These are phyloP conservation scores for Boletus tylopilopsis DNA, from an alignment of 768 basidiomycete genomes.

Conservation along the genomic window DNA sequence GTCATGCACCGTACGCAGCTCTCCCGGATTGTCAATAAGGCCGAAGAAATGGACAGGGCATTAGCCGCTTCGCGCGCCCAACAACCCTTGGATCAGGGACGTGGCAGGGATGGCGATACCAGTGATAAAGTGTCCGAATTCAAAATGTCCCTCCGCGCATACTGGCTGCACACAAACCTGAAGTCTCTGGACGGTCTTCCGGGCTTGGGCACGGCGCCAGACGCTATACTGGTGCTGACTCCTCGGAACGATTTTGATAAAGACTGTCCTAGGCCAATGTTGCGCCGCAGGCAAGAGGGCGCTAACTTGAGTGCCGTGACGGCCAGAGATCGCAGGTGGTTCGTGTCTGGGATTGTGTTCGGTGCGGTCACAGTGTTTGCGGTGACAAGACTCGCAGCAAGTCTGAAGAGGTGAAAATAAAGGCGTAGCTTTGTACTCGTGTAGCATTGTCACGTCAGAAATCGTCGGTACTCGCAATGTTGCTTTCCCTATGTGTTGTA, in stretches of 20 bases:
- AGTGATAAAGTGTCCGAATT: not conserved
- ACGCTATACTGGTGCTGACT: constrained; percentile 4
- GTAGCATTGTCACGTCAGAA: too few relatives aligned
- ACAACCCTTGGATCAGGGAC: not conserved
- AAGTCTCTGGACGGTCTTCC: constrained; percentile 58
- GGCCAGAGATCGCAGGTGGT: constrained; percentile 3
- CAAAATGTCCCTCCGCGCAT: constrained; percentile 43
- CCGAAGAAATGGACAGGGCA: constrained; percentile 40
- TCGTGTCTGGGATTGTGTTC: constrained; percentile 19
- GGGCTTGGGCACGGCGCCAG: constrained; percentile 36
- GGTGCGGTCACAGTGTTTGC: constrained; percentile 11
- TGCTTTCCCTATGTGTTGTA: too few relatives aligned
- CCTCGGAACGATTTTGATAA: constrained; percentile 19
- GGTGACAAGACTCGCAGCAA: not conserved
- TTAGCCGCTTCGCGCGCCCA: constrained; percentile 1
- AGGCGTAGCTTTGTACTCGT: too few relatives aligned
- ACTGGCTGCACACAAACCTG: constrained; percentile 51
- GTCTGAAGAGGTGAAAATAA: constrained; percentile 1
- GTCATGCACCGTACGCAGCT: constrained; percentile 53
- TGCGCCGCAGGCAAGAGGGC: not conserved
- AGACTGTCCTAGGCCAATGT: constrained; percentile 10
- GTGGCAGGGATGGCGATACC: not conserved
- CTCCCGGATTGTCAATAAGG: constrained; percentile 35
- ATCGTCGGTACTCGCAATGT: too few relatives aligned
- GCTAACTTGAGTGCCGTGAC: too few relatives aligned